Conservation (phyloP, 805 yeast species). For the Nakazawaea peltata region DNA sequence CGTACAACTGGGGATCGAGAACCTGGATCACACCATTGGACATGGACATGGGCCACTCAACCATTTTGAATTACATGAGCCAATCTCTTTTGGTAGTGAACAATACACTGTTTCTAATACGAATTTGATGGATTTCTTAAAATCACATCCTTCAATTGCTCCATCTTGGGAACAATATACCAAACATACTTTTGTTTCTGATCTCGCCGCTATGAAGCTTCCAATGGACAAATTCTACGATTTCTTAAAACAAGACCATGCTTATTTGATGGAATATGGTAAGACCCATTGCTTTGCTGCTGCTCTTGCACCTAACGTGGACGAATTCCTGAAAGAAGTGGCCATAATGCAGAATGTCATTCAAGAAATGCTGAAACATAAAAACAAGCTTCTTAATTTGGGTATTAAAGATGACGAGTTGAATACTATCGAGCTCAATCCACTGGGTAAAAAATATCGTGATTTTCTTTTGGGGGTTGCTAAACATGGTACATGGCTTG, state of each 20-base stretch:
- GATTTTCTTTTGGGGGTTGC: constrained; percentile 51
- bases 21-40: constrained; percentile 33
- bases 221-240: constrained; percentile 38
- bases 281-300: constrained; percentile 59
- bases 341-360: constrained; percentile 42
- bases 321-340: constrained; percentile 41
- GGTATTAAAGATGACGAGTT: constrained; percentile 35
- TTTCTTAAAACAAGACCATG: constrained; percentile 53
- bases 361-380: constrained; percentile 50
- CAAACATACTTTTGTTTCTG: constrained; percentile 52
- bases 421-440: constrained; percentile 36
- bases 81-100: constrained; percentile 3
- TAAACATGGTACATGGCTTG: constrained; percentile 47
- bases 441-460: constrained; percentile 54
- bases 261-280: constrained; percentile 62
- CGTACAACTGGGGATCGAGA: constrained; percentile 53
- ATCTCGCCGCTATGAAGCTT: constrained; percentile 44
- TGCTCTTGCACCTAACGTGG: constrained; percentile 48
- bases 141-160: constrained; percentile 45
- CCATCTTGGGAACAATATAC: constrained; percentile 51
- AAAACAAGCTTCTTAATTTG: constrained; percentile 33
- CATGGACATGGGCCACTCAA: constrained; percentile 68
- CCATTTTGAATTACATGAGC: constrained; percentile 31
- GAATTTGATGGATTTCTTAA: constrained; percentile 41
- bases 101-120: constrained; percentile 21